Conservation (phyloP, 225 moss, liverwort and hornwort species). For the Pleurozium schreberi region DNA sequence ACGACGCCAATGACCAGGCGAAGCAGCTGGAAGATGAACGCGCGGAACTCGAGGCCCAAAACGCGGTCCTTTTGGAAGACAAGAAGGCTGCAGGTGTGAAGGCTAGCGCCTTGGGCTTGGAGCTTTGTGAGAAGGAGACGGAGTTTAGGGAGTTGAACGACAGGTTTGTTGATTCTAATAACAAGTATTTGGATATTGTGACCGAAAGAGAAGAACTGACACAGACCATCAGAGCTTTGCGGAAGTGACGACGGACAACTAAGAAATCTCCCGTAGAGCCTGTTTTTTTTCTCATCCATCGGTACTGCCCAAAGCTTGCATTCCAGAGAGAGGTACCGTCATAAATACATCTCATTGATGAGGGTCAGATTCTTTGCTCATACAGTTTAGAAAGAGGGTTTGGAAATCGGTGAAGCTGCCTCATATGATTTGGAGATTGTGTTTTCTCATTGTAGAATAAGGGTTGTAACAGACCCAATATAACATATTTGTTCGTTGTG, state of each 20-base stretch:
- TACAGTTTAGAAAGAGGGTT: background rate
- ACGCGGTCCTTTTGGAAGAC: background rate
- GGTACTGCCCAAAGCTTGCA: background rate
- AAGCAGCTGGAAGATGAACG: background rate
- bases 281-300: background rate
- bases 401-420: background rate
- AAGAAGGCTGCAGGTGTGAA: background rate
- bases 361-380: background rate
- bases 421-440: background rate
- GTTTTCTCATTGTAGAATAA: background rate
- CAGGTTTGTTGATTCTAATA: background rate
- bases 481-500: background rate
- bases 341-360: background rate
- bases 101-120: background rate
- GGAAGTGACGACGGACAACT: background rate
- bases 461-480: background rate
- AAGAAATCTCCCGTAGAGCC: background rate
- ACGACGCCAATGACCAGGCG: background rate
- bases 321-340: background rate
- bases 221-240: background rate
- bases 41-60: background rate
- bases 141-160: background rate
- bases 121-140: background rate
- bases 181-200: background rate
- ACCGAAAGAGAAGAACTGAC: background rate